Conservation (phyloP, 2,329 filamentous ascomycete species). For the Diaporthe sp. region DNA sequence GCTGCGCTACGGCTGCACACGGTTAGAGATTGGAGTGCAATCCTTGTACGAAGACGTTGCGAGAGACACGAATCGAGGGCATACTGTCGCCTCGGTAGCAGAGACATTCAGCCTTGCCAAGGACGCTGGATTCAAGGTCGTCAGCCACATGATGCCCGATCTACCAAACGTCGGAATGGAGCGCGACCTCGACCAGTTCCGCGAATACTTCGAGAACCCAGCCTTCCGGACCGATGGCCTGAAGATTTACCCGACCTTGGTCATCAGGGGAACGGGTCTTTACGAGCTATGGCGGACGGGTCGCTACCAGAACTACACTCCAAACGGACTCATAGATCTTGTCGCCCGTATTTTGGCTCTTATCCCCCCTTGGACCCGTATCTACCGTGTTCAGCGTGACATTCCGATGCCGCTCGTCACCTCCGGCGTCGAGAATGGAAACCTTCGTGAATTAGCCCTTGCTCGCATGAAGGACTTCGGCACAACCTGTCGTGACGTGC, state of each 20-base stretch:
- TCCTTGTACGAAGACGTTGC: slow-evolving; percentile 98
- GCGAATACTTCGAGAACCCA: slow-evolving; percentile 97
- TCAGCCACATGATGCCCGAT: slow-evolving; percentile 99
- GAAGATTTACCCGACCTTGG: slow-evolving; percentile 97
- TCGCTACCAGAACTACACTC: slow-evolving; percentile 98
- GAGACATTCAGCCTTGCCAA: slow-evolving; percentile 98
- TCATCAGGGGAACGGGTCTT: slow-evolving; percentile 94
- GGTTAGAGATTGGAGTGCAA: slow-evolving; percentile 94
- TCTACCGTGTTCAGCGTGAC: slow-evolving; percentile 97
- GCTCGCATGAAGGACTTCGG: slow-evolving; percentile 99
- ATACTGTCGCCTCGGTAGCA: slow-evolving; percentile 94
- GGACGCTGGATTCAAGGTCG: slow-evolving; percentile 98
- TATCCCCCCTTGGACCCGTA: slow-evolving; percentile 96
- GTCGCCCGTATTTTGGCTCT: slow-evolving; percentile 96
- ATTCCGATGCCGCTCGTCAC: slow-evolving; percentile 99
- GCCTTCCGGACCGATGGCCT: slow-evolving; percentile 96
- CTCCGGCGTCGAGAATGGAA: slow-evolving; percentile 97
- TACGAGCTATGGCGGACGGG: slow-evolving; percentile 99
- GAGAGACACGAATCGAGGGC: slow-evolving; percentile 96
- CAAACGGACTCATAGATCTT: slow-evolving; percentile 94
- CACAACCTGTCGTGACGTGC: slow-evolving; percentile 94
- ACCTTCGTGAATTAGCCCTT: slow-evolving; percentile 90
- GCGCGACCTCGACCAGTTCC: slow-evolving; percentile 94
- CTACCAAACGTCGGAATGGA: slow-evolving; percentile 99
- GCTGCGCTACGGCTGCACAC: slow-evolving; percentile 97